Base-by-base conservation (phyloP, 163 green algal species). In the Scenedesmus sp. region DNA sequence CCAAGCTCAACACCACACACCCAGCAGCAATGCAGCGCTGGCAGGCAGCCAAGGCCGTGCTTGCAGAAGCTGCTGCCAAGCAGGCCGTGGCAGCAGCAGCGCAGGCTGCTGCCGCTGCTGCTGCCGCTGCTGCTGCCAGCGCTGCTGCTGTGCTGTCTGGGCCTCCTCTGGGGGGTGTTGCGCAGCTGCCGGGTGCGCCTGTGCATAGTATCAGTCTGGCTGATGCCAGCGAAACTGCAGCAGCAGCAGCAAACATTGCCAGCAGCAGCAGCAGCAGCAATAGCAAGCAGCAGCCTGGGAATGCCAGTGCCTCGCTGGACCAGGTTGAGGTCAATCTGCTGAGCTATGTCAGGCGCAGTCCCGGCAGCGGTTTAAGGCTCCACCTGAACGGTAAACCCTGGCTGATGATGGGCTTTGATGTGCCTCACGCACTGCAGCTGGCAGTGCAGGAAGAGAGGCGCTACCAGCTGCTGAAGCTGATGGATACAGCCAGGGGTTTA, bases 391-490 rank as follows among this genome's bases (percentile, higher is more conserved):
- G 70, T 15, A n/a, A 82, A 34, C 64, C 59, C 16, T 59, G 70
- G 67, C 5, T 89, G 0, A 89, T 89, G 46, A 57, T 55, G 23
- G 85, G 85, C 16, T 62, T 89, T 62, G 85, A 89, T 64, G 54
- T 89, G 54, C 85, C 85, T 6, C 46, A 89, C 20, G 85, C 85
- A 16, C 20, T 89, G n/a, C n/a, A 82, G 34, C 26, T 89, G 62
- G 85, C 85, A 52, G 85, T 60, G 2, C 54, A 79, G n/a, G 34
- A n/a, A 6, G 10, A 23, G 3, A 55, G 54, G n/a, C 85, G 85
- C 34, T 34, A 64, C 13, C 62, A 82, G 62, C 85, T 89, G 64
- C 7, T 89, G 34, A 15, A 64, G 46, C 62, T 82, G 2, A 82
- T 89, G 85, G 62, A 82, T 1, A 1, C 16, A 46, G 85, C 85